A percentile compares a stretch with the other conserved stretches of the same genome.
phyloP scores from a whole-genome alignment of 1,139 yeast species.

The Hyphopichia wangnamkhiaoensis region DNA sequence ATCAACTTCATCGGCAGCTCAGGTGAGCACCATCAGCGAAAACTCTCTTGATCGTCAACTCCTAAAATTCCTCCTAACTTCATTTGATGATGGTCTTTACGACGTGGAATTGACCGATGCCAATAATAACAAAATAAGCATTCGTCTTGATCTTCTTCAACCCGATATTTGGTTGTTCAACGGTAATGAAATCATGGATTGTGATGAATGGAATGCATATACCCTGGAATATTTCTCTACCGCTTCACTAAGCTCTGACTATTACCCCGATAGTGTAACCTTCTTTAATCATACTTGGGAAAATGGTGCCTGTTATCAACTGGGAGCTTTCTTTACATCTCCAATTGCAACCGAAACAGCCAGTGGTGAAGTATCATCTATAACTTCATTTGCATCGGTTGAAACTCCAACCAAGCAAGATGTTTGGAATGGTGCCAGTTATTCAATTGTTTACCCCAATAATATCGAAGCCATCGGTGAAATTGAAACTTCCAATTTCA shows the following conservation, averaged over 20 bases:
- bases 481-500: constrained; percentile 24
- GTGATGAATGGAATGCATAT: constrained; percentile 21
- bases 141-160: constrained; percentile 35
- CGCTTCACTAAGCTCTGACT: constrained; percentile 7
- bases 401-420: not conserved
- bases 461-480: constrained; percentile 28
- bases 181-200: constrained; percentile 22
- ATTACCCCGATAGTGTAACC: constrained; percentile 8
- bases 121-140: constrained; percentile 13
- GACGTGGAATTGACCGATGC: constrained; percentile 10
- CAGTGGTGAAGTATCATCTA: not conserved
- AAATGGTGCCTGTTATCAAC: not conserved
- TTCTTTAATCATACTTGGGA: constrained; percentile 6
- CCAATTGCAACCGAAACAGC: not conserved
- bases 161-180: constrained; percentile 42
- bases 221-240: not conserved
- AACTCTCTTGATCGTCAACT: constrained; percentile 3
- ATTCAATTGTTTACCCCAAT: constrained; percentile 30
- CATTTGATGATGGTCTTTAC: constrained; percentile 6
- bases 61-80: not conserved
- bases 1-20: not conserved
- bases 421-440: constrained; percentile 16
- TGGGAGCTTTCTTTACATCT: constrained; percentile 1
- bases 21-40: no score
- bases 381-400: not conserved